phyloP scores from a whole-genome alignment of 2,329 filamentous ascomycete species.

The Diaporthe vexans region DNA sequence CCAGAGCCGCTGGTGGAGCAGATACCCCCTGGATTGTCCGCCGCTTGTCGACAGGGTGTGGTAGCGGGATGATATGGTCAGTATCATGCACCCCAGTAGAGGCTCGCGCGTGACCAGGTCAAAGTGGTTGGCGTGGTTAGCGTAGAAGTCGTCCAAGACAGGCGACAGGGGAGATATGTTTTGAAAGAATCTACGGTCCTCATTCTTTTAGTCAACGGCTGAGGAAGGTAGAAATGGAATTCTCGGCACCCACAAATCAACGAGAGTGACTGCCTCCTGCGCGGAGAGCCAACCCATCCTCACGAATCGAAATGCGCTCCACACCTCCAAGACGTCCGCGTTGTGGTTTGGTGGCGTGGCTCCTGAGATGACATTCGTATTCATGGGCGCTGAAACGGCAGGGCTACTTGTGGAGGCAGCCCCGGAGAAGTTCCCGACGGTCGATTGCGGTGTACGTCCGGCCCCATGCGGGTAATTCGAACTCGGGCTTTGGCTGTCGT shows the following conservation, averaged over 20 bases:
- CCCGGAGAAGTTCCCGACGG: background rate
- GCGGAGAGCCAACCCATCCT: constrained; percentile 5
- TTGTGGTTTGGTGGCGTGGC: background rate
- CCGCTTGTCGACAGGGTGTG: background rate
- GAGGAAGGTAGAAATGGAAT: background rate
- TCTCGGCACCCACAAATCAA: background rate
- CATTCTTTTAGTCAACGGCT: background rate
- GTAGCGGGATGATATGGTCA: constrained; percentile 6
- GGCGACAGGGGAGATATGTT: background rate
- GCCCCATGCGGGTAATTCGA: background rate
- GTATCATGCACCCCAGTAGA: constrained; percentile 3
- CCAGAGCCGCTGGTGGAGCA: constrained; percentile 1
- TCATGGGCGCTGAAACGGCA: background rate
- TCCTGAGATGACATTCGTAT: background rate
- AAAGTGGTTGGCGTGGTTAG: constrained; percentile 2
- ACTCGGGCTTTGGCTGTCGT: background rate
- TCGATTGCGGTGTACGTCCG: background rate
- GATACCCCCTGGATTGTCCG: background rate
- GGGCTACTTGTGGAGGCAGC: background rate
- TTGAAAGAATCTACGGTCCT: background rate
- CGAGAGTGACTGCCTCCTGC: background rate
- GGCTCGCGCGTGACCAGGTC: constrained; percentile 9
- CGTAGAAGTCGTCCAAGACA: constrained; percentile 2
- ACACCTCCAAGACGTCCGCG: background rate
- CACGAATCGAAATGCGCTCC: constrained; percentile 5